Percentiles rank a stretch among this genome's conserved stretches.
Evolutionary conservation across 306 rosid species (phyloP).

Genomic region (Glycine latifolia): DNA sequence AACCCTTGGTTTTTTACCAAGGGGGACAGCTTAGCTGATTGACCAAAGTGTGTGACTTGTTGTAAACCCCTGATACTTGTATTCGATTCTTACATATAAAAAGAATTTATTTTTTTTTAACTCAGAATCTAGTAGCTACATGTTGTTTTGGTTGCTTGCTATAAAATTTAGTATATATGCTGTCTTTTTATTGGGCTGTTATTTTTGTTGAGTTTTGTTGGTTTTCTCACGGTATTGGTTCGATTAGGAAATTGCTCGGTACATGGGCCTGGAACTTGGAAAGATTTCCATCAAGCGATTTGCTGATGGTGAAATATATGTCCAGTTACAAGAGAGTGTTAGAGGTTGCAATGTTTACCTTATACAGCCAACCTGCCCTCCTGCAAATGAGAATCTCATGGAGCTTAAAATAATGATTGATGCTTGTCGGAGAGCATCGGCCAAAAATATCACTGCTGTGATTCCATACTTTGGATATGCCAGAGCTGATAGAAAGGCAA

Average conservation of each 20-base stretch:
- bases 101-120: no score
- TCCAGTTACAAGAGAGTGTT: slow-evolving; percentile 96
- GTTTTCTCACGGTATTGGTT: slow-evolving; percentile 10
- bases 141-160: neutral
- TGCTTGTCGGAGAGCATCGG: slow-evolving; percentile 97
- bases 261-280: slow-evolving; percentile 92
- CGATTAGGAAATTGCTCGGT: slow-evolving; percentile 86
- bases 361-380: slow-evolving; percentile 91
- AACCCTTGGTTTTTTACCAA: no score
- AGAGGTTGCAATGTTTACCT: slow-evolving; percentile 92
- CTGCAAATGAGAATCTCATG: slow-evolving; percentile 96
- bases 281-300: slow-evolving; percentile 82
- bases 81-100: no score
- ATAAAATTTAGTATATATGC: neutral
- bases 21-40: no score
- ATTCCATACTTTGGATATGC: slow-evolving; percentile 99
- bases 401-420: slow-evolving; percentile 90
- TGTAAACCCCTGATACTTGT: no score
- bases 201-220: slow-evolving; percentile 24
- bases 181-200: neutral
- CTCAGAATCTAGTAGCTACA: neutral
- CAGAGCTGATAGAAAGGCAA: slow-evolving; percentile 97
- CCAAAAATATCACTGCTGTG: slow-evolving; percentile 89
- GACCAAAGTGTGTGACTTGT: no score
- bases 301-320: slow-evolving; percentile 96